Evolutionary conservation across 2,329 filamentous ascomycete genomes (phyloP).

Genomic region (Verticillium longisporum): DNA sequence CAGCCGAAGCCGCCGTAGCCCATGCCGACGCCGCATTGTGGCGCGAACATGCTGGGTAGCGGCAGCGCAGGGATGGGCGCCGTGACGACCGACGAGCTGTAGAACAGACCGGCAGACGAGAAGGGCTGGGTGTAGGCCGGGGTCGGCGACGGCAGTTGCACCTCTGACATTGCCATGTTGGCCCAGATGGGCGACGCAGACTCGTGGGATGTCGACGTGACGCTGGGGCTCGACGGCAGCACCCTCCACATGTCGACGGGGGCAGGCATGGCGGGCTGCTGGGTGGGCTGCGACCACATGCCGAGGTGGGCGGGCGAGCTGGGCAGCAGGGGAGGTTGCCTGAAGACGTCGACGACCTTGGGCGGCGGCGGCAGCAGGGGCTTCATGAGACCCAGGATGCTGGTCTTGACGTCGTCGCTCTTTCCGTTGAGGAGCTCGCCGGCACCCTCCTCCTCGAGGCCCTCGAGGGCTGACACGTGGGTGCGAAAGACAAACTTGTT

Average conservation of each 20-base stretch:
- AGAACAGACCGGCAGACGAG: slow-evolving; percentile 68
- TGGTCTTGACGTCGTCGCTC: slow-evolving; percentile 87
- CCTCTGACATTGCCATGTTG: slow-evolving; percentile 66
- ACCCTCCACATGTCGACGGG: slow-evolving; percentile 81
- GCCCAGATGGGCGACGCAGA: slow-evolving; percentile 71
- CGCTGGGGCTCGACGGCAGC: slow-evolving; percentile 79
- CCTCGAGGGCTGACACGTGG: slow-evolving; percentile 81
- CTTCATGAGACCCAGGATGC: slow-evolving; percentile 78
- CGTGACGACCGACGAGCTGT: slow-evolving; percentile 69
- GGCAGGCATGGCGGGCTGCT: slow-evolving; percentile 58
- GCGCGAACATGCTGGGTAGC: slow-evolving; percentile 78
- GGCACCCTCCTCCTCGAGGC: slow-evolving; percentile 90
- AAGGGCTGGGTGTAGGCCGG: slow-evolving; percentile 75
- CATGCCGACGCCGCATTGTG: slow-evolving; percentile 75
- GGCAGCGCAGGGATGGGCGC: slow-evolving; percentile 71
- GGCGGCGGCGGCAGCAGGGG: slow-evolving; percentile 81
- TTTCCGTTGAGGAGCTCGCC: slow-evolving; percentile 88
- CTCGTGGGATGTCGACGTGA: slow-evolving; percentile 64
- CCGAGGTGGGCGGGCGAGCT: slow-evolving; percentile 67
- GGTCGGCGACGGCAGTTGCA: slow-evolving; percentile 70
- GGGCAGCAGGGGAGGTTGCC: slow-evolving; percentile 76
- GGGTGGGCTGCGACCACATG: slow-evolving; percentile 64
- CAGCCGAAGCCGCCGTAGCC: slow-evolving; percentile 77
- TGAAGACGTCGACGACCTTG: slow-evolving; percentile 81
- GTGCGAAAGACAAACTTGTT: slow-evolving; percentile 97